These are phyloP conservation scores for Populus trichocarpa DNA, from an alignment of 441 rosid genomes.

Conservation along the genomic window DNA sequence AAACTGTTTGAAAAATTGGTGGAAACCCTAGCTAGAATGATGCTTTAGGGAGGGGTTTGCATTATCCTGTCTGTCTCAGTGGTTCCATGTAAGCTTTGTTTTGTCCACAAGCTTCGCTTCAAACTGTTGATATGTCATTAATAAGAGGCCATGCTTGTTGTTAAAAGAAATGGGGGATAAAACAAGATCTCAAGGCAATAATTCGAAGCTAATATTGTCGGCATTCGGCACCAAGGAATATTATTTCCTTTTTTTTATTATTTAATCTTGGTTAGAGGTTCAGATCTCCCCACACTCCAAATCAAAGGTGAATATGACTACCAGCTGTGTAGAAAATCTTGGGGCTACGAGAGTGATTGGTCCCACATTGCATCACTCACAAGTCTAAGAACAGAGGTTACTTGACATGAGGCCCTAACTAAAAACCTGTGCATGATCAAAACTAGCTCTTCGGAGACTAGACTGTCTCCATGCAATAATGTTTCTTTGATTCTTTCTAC, in stretches of 20 bases:
- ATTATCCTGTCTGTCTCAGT: constrained; percentile 17
- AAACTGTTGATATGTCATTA: constrained; percentile 1
- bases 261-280: not conserved
- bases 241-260: too few species aligned
- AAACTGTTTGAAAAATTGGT: not conserved
- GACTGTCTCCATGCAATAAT: constrained; percentile 1
- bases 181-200: not conserved
- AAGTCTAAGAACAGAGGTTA: not conserved
- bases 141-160: not conserved
- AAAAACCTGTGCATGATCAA: not conserved
- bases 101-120: constrained; percentile 8
- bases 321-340: not conserved
- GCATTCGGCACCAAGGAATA: not conserved
- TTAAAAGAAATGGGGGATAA: not conserved
- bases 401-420: constrained; percentile 16
- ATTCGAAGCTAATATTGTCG: not conserved
- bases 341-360: constrained; percentile 17
- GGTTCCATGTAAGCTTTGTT: constrained; percentile 19
- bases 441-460: constrained; percentile 23
- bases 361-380: constrained; percentile 11
- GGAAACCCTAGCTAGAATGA: constrained; percentile 14
- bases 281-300: not conserved
- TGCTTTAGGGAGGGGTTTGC: not conserved
- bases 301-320: not conserved
- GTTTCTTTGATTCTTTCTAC: not conserved